Percentiles rank a stretch among this genome's conserved stretches.
Conservation (phyloP, 2,329 filamentous ascomycete genomes). For the Pleurostoma richardsiae region DNA sequence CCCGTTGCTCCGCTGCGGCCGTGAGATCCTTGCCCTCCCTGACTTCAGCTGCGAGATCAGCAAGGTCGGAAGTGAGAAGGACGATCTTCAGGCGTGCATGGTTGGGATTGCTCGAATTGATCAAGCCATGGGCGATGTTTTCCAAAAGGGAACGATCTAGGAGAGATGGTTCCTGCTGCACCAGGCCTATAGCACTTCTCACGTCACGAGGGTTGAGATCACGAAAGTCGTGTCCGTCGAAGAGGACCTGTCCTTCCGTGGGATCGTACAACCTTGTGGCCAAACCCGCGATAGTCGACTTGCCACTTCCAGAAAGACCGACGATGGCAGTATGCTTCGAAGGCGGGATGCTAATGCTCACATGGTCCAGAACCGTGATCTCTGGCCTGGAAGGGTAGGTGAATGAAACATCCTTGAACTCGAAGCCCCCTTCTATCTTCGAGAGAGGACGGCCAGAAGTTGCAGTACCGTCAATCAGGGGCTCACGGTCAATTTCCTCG, state of each 20-base stretch:
- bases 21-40: constrained; percentile 41
- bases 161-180: constrained; percentile 40
- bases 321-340: constrained; percentile 61
- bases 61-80: constrained; percentile 46
- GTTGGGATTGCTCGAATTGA: constrained; percentile 35
- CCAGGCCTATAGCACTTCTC: constrained; percentile 34
- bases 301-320: constrained; percentile 61
- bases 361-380: constrained; percentile 47
- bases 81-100: constrained; percentile 33
- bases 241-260: constrained; percentile 27
- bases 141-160: constrained; percentile 41
- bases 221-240: constrained; percentile 29
- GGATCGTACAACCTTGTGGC: constrained; percentile 41
- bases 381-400: constrained; percentile 60
- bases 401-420: constrained; percentile 38
- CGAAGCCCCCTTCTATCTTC: constrained; percentile 4
- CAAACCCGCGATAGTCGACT: constrained; percentile 51
- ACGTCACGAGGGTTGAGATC: constrained; percentile 30
- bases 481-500: constrained; percentile 45
- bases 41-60: constrained; percentile 42
- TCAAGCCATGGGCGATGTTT: constrained; percentile 45
- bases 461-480: constrained; percentile 33
- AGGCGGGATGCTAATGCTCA: constrained; percentile 51
- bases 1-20: constrained; percentile 34
- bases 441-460: constrained; percentile 9